Conservation (phyloP, 2,329 filamentous ascomycete genomes). For the Colletotrichum sp. region DNA sequence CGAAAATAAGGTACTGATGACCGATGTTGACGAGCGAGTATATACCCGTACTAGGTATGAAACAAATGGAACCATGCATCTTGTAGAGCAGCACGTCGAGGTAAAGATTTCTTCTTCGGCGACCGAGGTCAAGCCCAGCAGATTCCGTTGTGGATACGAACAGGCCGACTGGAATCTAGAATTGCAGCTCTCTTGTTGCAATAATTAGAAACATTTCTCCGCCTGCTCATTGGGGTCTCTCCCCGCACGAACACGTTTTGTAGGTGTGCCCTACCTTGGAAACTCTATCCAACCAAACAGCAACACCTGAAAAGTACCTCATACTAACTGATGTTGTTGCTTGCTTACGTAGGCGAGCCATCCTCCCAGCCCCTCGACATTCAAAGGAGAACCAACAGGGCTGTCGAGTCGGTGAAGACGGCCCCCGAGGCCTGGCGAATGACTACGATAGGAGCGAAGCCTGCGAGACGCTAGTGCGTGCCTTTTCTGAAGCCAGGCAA, state of each 20-base stretch:
- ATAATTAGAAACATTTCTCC: neutral
- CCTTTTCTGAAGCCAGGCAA: neutral
- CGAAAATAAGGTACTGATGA: neutral
- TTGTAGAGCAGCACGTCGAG: neutral
- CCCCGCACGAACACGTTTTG: neutral
- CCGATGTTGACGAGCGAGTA: neutral
- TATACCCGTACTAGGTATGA: neutral
- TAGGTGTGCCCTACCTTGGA: neutral
- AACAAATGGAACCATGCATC: neutral
- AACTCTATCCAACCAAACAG: neutral
- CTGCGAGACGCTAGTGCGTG: slow-evolving; percentile 16
- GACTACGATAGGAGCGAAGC: neutral
- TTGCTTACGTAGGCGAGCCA: neutral
- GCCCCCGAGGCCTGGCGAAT: neutral
- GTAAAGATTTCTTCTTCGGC: neutral
- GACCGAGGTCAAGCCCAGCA: neutral
- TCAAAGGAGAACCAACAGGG: neutral
- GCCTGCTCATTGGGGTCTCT: neutral
- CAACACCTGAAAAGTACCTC: neutral
- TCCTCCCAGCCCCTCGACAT: neutral
- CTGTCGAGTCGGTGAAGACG: neutral
- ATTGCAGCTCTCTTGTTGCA: neutral
- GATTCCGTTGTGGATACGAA: neutral
- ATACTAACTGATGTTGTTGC: neutral
- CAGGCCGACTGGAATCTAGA: neutral